Conservation (phyloP, 2,329 filamentous ascomycete genomes). For the Arthrobotrys sphaeroides region DNA sequence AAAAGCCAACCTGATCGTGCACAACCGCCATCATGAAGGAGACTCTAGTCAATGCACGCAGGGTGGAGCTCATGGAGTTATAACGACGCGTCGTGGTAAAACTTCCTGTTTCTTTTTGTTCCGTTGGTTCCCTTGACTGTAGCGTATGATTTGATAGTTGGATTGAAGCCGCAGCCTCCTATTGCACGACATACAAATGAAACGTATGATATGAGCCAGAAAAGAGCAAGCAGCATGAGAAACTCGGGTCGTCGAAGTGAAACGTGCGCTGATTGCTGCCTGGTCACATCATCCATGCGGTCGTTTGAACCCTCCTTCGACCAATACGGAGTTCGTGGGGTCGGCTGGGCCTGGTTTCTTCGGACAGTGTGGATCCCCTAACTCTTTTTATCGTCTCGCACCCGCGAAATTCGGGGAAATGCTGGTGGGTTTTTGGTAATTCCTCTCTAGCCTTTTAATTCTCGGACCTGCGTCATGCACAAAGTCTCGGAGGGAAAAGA, state of each 20-base stretch:
- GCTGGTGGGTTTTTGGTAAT: background rate
- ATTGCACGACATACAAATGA: background rate
- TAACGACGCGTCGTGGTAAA: background rate
- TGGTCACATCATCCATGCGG: background rate
- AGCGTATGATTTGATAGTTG: background rate
- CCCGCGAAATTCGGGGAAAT: constrained; percentile 1
- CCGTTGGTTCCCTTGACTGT: background rate
- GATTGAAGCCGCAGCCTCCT: background rate
- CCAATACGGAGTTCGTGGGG: background rate
- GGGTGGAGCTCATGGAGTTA: too few species aligned
- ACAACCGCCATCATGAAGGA: constrained; percentile 1
- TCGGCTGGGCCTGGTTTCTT: background rate
- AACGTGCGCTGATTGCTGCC: constrained; percentile 13
- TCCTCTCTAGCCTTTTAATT: background rate
- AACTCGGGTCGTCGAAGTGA: background rate
- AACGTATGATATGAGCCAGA: too few species aligned
- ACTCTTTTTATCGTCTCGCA: background rate
- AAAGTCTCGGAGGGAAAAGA: background rate
- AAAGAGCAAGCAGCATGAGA: background rate
- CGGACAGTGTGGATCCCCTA: constrained; percentile 5
- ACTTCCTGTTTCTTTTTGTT: background rate
- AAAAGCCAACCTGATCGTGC: background rate
- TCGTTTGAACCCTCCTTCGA: background rate
- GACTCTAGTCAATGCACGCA: too few species aligned
- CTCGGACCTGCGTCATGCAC: constrained; percentile 13